These are phyloP conservation scores for Calonectria honghensis DNA, from an alignment of 2,329 filamentous ascomycete species.

Conservation along the genomic window DNA sequence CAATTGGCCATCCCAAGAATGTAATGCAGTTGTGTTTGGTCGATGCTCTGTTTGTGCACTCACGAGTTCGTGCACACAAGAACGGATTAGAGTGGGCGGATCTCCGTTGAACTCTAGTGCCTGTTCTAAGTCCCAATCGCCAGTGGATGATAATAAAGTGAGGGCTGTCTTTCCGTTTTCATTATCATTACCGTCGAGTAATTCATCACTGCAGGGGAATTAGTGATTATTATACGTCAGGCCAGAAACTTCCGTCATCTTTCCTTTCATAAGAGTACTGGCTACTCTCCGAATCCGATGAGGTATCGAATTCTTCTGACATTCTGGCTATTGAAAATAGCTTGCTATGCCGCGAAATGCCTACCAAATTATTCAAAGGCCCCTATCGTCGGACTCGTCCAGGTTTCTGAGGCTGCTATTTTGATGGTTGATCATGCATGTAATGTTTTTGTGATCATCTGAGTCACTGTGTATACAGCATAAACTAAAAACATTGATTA, in stretches of 20 bases:
- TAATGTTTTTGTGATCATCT: not conserved
- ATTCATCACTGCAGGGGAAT: not conserved
- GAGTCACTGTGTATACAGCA: not conserved
- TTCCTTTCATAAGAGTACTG: constrained; percentile 11
- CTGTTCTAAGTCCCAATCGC: constrained; percentile 11
- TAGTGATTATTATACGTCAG: not conserved
- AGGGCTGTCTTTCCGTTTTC: constrained; percentile 7
- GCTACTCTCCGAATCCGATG: not conserved
- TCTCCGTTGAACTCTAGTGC: constrained; percentile 5
- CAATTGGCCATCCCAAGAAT: constrained; percentile 54
- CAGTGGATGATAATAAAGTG: not conserved
- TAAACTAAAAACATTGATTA: constrained; percentile 4
- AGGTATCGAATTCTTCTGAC: constrained; percentile 6
- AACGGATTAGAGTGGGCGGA: not conserved
- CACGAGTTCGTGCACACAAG: constrained; percentile 48
- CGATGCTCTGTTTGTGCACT: constrained; percentile 23
- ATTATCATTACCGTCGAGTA: not conserved
- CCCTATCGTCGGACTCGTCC: not conserved
- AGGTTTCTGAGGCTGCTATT: not conserved
- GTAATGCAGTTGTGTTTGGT: constrained; percentile 30
- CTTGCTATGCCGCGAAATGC: not conserved
- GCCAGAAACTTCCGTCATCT: not conserved
- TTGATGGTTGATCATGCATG: not conserved
- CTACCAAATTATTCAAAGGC: not conserved
- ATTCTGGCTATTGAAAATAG: not conserved